A percentile compares a stretch with the other conserved stretches of the same genome.
Evolutionary conservation across 176 grass and related monocot species (phyloP).

Genomic region (Carex myosuroides): DNA sequence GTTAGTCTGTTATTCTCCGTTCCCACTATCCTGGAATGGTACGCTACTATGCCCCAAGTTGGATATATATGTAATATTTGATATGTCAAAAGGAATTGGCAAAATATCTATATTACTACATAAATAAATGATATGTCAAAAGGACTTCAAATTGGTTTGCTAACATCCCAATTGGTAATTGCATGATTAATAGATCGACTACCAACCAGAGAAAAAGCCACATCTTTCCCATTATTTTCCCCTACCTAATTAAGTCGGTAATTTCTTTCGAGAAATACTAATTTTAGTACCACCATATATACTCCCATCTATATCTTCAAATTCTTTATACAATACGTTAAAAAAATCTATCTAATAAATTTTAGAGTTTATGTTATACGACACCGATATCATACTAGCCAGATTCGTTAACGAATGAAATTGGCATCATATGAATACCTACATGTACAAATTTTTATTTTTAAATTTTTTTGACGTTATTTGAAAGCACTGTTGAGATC

Average conservation of each 20-base stretch:
- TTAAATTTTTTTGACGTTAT: too few relatives aligned
- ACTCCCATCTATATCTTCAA: neutral
- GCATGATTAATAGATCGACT: neutral
- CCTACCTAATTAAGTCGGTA: neutral
- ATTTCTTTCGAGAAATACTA: neutral
- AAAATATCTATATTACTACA: neutral
- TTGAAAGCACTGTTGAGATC: too few relatives aligned
- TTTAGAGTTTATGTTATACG: too few relatives aligned
- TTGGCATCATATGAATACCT: neutral
- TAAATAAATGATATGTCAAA: neutral
- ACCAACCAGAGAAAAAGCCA: neutral
- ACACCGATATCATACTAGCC: too few relatives aligned
- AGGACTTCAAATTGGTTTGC: neutral
- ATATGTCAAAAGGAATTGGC: neutral
- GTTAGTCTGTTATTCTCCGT: neutral
- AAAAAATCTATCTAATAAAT: neutral
- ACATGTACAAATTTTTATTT: neutral
- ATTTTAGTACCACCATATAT: neutral
- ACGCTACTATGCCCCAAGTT: neutral
- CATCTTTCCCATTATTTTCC: neutral
- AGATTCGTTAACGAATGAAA: too few relatives aligned
- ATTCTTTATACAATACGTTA: neutral
- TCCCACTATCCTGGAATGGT: neutral
- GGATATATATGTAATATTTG: neutral
- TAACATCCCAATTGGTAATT: neutral